These are phyloP conservation scores for Decorospora gaudefroyi DNA, from an alignment of 2,329 filamentous ascomycete genomes.

Conservation along the genomic window DNA sequence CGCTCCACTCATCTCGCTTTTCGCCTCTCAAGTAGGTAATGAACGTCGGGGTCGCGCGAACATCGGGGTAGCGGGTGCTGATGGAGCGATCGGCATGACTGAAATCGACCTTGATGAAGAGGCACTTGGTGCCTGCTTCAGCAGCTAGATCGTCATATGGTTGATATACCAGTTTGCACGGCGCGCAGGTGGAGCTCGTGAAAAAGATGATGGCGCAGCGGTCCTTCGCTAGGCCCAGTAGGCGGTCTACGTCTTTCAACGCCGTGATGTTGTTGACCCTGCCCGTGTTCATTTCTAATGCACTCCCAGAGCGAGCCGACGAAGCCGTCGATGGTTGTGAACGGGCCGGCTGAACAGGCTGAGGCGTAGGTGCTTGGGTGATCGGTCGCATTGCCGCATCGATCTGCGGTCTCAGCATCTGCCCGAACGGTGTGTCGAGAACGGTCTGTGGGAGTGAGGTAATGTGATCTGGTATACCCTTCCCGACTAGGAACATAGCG, in stretches of 20 bases:
- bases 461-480: slow-evolving; percentile 86
- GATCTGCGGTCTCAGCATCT: slow-evolving; percentile 80
- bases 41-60: slow-evolving; percentile 85
- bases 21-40: slow-evolving; percentile 78
- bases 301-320: slow-evolving; percentile 12
- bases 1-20: slow-evolving; percentile 79
- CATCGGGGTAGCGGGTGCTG: slow-evolving; percentile 61
- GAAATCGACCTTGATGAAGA: slow-evolving; percentile 83
- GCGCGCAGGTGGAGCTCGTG: slow-evolving; percentile 82
- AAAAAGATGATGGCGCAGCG: slow-evolving; percentile 87
- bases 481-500: slow-evolving; percentile 83
- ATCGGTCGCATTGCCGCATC: slow-evolving; percentile 66
- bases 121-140: slow-evolving; percentile 68
- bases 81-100: slow-evolving; percentile 66
- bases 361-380: slow-evolving; percentile 61
- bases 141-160: slow-evolving; percentile 78
- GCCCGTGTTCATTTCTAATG: slow-evolving; percentile 40
- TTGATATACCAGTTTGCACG: slow-evolving; percentile 83
- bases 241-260: slow-evolving; percentile 62
- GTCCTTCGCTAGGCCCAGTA: slow-evolving; percentile 63
- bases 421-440: slow-evolving; percentile 82
- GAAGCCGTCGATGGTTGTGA: slow-evolving; percentile 15
- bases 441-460: slow-evolving; percentile 82
- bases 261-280: slow-evolving; percentile 66
- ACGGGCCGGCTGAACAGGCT: slow-evolving; percentile 23